Evolutionary conservation across 2,329 filamentous ascomycete species (phyloP).

Genomic region (Microthyrium microscopicum): DNA sequence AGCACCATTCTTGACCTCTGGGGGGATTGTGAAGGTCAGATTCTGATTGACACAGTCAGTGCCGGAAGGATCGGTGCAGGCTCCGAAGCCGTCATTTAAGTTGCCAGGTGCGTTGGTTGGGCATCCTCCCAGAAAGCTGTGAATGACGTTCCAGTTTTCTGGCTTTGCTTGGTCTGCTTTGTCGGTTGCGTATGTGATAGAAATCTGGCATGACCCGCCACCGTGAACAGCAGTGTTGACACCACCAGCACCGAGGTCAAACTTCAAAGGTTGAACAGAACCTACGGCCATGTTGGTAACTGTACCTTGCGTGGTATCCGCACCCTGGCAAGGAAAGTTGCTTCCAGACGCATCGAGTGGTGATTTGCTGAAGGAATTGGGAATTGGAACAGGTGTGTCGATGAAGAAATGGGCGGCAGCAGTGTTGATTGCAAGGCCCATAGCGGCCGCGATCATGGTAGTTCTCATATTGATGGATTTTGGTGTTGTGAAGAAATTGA

Average conservation of each 20-base stretch:
- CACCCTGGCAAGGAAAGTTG: conserved; percentile 64
- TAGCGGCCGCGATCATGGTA: conserved; percentile 33
- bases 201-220: conserved; percentile 83
- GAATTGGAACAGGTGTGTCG: conserved; percentile 48
- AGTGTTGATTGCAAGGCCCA: conserved; percentile 35
- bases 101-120: conserved; percentile 50
- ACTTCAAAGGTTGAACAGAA: conserved; percentile 40
- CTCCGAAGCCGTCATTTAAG: conserved; percentile 27
- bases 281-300: conserved; percentile 47
- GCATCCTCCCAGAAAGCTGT: conserved; percentile 76
- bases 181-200: conserved; percentile 59
- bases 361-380: conserved; percentile 34
- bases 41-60: conserved; percentile 23
- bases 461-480: conserved; percentile 23
- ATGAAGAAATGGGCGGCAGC: conserved; percentile 63
- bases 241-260: conserved; percentile 30
- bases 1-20: conserved; percentile 50
- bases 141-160: conserved; percentile 73
- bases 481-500: conserved; percentile 10
- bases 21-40: conserved; percentile 55
- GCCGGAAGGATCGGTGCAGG: conserved; percentile 20
- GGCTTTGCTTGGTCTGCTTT: conserved; percentile 38
- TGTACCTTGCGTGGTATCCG: conserved; percentile 26
- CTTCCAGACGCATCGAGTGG: conserved; percentile 45
- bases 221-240: conserved; percentile 64